Base-by-base conservation (phyloP, 495 filamentous ascomycete species). In the Hypoxylon lenormandii region DNA sequence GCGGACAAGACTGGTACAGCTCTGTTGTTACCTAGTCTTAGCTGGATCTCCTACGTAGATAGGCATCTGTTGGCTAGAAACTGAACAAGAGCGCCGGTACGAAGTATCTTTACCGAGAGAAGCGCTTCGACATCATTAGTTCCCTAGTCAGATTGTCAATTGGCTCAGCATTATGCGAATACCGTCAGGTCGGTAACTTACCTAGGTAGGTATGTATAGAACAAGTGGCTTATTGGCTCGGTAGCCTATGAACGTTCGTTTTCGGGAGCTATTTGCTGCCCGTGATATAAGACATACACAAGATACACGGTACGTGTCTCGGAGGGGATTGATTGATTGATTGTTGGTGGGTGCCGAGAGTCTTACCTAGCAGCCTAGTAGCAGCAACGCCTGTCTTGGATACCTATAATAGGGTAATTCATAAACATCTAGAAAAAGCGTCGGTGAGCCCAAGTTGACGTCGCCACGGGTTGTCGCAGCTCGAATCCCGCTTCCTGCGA, bases 401-500 rank as follows among this genome's bases (percentile, higher is more conserved):
- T 61, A 30, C 23, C 23, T 18, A 13, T 18, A 28, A 26, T 15
- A n/a, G 8, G 21, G 5, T 21, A 57, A 47, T 26, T 38, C 10
- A 53, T 57, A 52, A 38, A 46, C 54, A 30, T 55, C 43, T 46
- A 38, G 37, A 45, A 56, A 23, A 19, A 40, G 48, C 22, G 36
- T 18, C 26, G 56, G 61, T 38, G 38, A 60, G 50, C 36, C 37
- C 16, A 38, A 43, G 47, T 21, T 26, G 21, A 38, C 48, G 37
- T 19, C 48, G 42, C 26, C 33, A 63, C 62, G 62, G 68, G 42
- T 36, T 54, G 60, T 63, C 58, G 48, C 62, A 71, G 62, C 37
- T 49, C 42, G 1, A 45, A 19, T 19, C 28, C 46, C 61, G 62
- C 51, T 59, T 59, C 23, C 68, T 71, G 68, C 68, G 51, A 71